Evolutionary conservation across 371 early-diverging fungal species (phyloP), one percentile per base, ranked within the genome.

Genomic region (Sporodiniella umbellata): DNA sequence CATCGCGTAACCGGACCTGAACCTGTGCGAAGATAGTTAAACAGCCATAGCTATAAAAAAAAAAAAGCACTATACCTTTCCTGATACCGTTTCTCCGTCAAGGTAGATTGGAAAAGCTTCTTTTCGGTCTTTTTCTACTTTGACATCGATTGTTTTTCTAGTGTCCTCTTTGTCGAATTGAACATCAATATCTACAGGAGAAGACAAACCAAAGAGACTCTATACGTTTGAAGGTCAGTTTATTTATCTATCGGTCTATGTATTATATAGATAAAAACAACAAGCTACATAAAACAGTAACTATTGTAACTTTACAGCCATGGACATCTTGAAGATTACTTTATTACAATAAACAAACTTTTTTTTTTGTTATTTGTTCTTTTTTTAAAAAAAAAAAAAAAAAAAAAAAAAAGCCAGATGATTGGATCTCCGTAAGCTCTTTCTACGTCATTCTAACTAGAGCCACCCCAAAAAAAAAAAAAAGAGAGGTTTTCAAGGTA

Each of bases 71-170:
- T 54, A 31, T 80, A 94, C 96, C 85, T 93, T 95, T 56, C 99
- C 99, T 17, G 78, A 55, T 19, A 98, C 93, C 4, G 89, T 76
- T 63, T 98, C 99, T 8, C 96, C 97, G 68, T 98, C 99, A 67
- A 95, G 90, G 66, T 92, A 98, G 8, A 98, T 79, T n/a, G 99
- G 98, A 50, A 86, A 88, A 49, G 78, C 85, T 52, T 90, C 89
- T 44, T 85, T 81, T 47, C 78, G 81, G 62, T 95, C 92, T 70
- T 93, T 94, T 53, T 93, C 66, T 15, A 58, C 45, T 25, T 65
- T 90, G 48, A 88, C 90, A 45, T 96, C 95, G 17, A 95, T 84
- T 60, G 79, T 73, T 64, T 93, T 90, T 51, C 94, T 78, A 39
- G 57, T 33, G 19, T 63, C 87, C 66, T 95, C 94, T 51, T 84